Percentiles rank a stretch among this genome's conserved stretches.
phyloP scores from a whole-genome alignment of 2,329 filamentous ascomycete genomes.

The Aspergillus felis region DNA sequence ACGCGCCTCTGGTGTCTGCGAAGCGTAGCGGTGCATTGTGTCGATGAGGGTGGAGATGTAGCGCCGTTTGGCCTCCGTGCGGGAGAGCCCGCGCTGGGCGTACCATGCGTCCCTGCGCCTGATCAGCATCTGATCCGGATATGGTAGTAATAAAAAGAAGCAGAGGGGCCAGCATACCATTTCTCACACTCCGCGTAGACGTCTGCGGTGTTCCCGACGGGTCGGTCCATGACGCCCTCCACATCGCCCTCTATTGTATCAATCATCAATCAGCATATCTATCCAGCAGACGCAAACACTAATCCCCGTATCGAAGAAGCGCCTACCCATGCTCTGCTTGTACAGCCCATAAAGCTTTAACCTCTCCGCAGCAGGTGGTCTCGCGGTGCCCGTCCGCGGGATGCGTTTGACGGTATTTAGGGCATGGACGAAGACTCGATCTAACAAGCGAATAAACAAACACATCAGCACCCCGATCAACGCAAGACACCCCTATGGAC shows the following conservation, averaged over 20 bases:
- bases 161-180: constrained; percentile 48
- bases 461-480: not conserved
- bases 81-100: constrained; percentile 72
- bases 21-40: constrained; percentile 95
- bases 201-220: constrained; percentile 52
- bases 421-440: constrained; percentile 97
- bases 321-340: constrained; percentile 85
- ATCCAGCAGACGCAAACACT: not conserved
- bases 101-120: constrained; percentile 83
- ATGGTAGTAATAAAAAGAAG: not conserved
- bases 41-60: constrained; percentile 94
- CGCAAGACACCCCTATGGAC: not conserved
- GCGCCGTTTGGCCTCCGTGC: constrained; percentile 87
- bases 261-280: constrained; percentile 1
- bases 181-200: constrained; percentile 58
- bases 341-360: constrained; percentile 95
- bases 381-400: constrained; percentile 82
- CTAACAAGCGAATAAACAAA: constrained; percentile 46
- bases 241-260: constrained; percentile 73
- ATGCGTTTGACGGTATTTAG: constrained; percentile 99
- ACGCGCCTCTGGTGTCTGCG: constrained; percentile 70
- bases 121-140: not conserved
- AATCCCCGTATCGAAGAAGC: not conserved
- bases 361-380: constrained; percentile 79
- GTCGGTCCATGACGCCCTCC: constrained; percentile 86